Conservation (phyloP, 768 basidiomycete genomes). For the Serendipita vermifera region DNA sequence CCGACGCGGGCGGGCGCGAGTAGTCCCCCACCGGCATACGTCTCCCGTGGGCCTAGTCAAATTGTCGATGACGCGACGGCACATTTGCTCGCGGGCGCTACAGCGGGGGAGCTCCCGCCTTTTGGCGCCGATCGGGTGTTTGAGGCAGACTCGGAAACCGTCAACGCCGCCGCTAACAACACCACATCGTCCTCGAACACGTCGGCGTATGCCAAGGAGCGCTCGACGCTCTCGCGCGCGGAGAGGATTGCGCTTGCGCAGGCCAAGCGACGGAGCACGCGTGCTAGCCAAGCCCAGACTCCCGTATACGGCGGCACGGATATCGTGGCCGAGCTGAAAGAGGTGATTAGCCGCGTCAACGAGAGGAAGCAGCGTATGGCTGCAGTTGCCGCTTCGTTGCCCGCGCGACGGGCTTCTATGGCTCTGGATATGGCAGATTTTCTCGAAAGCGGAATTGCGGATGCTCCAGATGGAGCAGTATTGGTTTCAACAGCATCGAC, state of each 20-base stretch:
- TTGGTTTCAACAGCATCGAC: too few species aligned
- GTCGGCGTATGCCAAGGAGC: conserved; percentile 36
- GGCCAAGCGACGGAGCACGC: conserved; percentile 37
- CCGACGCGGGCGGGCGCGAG: conserved; percentile 5
- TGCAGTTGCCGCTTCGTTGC: too few species aligned
- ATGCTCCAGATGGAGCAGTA: too few species aligned
- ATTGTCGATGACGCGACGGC: conserved; percentile 40
- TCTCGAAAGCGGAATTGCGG: too few species aligned
- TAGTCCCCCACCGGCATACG: conserved; percentile 6
- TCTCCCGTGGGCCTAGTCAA: conserved; percentile 6
- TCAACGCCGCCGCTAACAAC: too few species aligned
- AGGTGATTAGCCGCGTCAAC: conserved; percentile 78
- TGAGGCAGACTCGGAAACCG: conserved; percentile 42
- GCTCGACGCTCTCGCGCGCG: conserved; percentile 55
- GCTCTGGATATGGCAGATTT: too few species aligned
- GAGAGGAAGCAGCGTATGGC: conserved; percentile 48
- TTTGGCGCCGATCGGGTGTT: conserved; percentile 74
- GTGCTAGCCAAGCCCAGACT: conserved; percentile 21
- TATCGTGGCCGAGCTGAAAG: conserved; percentile 72
- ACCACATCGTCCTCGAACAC: too few species aligned
- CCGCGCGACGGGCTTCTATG: too few species aligned
- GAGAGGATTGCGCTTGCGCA: conserved; percentile 56
- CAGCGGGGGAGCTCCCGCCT: conserved; percentile 38
- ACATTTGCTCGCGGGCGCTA: conserved; percentile 39
- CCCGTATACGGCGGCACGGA: conserved; percentile 34